Conservation (phyloP, 2,329 filamentous ascomycete species). For the Aspergillus sojae region DNA sequence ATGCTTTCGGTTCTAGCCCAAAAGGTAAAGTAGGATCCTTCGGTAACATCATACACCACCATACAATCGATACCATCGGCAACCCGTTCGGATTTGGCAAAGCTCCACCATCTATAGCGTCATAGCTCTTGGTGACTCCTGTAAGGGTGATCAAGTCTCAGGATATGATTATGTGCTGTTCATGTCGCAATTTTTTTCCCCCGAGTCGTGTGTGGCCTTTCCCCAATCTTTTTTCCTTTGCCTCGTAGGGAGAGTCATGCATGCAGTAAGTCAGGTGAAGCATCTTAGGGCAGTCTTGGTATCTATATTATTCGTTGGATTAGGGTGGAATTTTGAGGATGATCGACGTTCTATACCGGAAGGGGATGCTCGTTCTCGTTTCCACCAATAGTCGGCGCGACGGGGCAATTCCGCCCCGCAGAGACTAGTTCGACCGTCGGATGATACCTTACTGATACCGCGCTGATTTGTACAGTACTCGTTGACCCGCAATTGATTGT, state of each 20-base stretch:
- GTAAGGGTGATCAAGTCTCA: not conserved
- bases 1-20: not conserved
- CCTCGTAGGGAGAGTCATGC: not conserved
- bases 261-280: conserved; percentile 9
- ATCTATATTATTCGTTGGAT: conserved; percentile 6
- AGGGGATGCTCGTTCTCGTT: conserved; percentile 10
- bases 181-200: not conserved
- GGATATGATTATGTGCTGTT: not conserved
- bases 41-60: not conserved
- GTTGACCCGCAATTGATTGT: not conserved
- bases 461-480: conserved; percentile 2
- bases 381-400: not conserved
- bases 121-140: not conserved
- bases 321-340: conserved; percentile 8
- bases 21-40: not conserved
- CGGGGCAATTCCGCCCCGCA: conserved; percentile 14
- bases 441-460: conserved; percentile 13
- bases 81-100: not conserved
- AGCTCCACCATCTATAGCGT: not conserved
- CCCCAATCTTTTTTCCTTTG: not conserved
- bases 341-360: conserved; percentile 15
- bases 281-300: not conserved
- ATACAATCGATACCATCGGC: not conserved
- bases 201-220: not conserved
- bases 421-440: conserved; percentile 10